These are phyloP conservation scores for Nicotiana sylvestris DNA, from an alignment of 257 asterid genomes.

Conservation along the genomic window DNA sequence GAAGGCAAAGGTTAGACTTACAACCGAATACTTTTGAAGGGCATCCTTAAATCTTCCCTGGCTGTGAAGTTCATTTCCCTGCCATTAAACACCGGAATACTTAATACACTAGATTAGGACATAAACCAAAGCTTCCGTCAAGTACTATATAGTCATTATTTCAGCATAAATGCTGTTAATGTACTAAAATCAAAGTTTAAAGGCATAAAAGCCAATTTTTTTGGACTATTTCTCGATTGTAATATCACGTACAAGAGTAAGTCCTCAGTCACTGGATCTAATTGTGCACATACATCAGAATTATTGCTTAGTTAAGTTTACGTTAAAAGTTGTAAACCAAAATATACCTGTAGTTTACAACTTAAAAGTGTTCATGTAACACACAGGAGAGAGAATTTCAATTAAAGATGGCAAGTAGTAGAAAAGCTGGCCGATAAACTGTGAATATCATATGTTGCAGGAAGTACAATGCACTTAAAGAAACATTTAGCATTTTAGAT, in stretches of 20 bases:
- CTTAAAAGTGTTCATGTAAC: not conserved
- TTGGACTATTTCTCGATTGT: not conserved
- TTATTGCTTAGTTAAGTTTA: not conserved
- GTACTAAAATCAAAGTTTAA: not conserved
- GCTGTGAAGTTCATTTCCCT: slow-evolving; percentile 89
- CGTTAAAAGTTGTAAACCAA: not conserved
- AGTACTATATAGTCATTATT: not conserved
- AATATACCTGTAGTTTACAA: not conserved
- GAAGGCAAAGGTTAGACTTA: slow-evolving; percentile 31
- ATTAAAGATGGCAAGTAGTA: not conserved
- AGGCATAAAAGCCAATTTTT: not conserved
- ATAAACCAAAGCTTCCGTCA: not conserved
- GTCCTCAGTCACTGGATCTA: too few relatives aligned
- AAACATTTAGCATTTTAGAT: not conserved
- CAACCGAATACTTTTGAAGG: slow-evolving; percentile 72
- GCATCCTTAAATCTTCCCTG: slow-evolving; percentile 73
- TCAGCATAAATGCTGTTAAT: not conserved
- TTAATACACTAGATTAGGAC: not conserved
- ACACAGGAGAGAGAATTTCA: not conserved
- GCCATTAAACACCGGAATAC: slow-evolving; percentile 19
- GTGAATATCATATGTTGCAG: not conserved
- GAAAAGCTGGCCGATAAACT: too few relatives aligned
- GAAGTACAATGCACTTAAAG: not conserved
- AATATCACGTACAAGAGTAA: not conserved
- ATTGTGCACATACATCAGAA: too few relatives aligned